Base-by-base conservation (phyloP, 805 yeast genomes). In the Scheffersomyces coipomensis region DNA sequence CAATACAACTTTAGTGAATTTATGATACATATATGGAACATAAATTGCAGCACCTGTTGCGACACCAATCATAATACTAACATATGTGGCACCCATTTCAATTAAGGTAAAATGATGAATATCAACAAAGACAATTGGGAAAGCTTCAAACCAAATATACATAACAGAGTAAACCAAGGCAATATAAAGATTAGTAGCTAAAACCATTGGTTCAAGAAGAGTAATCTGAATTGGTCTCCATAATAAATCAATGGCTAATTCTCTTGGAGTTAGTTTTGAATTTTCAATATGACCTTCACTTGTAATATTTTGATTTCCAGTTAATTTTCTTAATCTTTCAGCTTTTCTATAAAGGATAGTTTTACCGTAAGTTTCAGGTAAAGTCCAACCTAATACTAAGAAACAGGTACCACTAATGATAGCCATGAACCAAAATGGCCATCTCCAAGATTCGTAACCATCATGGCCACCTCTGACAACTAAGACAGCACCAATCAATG, bases 401-500 rank as follows among this genome's bases (percentile, higher is more conserved):
- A 69, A 52, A 5, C 64, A 44, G 5, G 56, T 53, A 11, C 73
- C 77, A 34, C 71, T 50, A 27, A 71, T 45, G 42, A 73, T 70
- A 37, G 66, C 45, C 49, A 75, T 39, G 35, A 74, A 62, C 83
- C 83, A 76, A 51, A 77, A 75, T 19, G 71, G 59, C 74, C 76
- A 77, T 51, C 79, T 68, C 79, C 81, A 76, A 38, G 51, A 57
- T 48, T 75, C 64, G 18, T 18, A 19, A 12, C 33, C 24, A 19
- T 19, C 23, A 30, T 30, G 22, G n/a, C 31, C 34, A 16, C 40
- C 40, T 26, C 33, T 29, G 15, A 37, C 83, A 17, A 73, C 69
- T 18, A 76, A 49, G 3, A 75, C 62, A 3, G 78, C 83, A 38
- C 78, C 81, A 29, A 2, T 83, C 82, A 80, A 46, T 1, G 85